phyloP scores from a whole-genome alignment of 441 rosid species.

The Pelargonium citronellum region DNA sequence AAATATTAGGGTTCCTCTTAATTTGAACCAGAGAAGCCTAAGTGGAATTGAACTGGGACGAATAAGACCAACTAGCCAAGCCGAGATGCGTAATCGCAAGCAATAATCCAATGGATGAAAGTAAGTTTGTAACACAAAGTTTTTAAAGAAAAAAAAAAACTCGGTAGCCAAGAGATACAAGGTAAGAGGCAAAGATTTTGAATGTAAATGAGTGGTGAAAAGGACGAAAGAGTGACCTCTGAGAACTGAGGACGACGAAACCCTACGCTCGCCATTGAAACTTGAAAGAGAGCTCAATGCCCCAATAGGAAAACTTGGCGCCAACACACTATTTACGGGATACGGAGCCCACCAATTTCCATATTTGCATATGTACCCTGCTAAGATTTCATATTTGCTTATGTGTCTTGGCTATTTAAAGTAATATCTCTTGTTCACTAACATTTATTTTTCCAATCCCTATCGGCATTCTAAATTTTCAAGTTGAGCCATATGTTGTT shows the following conservation, averaged over 20 bases:
- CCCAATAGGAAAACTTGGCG: too few relatives aligned
- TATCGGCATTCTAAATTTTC: too few relatives aligned
- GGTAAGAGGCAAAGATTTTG: neutral
- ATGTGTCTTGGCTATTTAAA: too few relatives aligned
- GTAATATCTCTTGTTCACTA: too few relatives aligned
- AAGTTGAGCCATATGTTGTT: too few relatives aligned
- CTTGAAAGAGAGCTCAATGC: neutral
- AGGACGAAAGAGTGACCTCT: slow-evolving; percentile 32
- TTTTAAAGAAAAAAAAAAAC: too few relatives aligned
- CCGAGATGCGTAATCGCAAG: neutral
- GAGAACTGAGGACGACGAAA: slow-evolving; percentile 61
- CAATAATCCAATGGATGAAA: neutral
- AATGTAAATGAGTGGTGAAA: neutral
- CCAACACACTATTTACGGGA: too few relatives aligned
- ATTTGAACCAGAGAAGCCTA: neutral
- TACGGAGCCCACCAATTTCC: too few relatives aligned
- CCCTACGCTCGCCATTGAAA: slow-evolving; percentile 34
- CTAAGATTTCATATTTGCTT: too few relatives aligned
- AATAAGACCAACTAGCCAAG: neutral
- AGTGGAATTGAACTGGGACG: neutral
- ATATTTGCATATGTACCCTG: too few relatives aligned
- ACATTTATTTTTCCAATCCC: too few relatives aligned
- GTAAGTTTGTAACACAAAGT: neutral
- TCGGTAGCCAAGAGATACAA: too few relatives aligned
- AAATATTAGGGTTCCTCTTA: neutral